Evolutionary conservation across 768 basidiomycete species (phyloP), one percentile per base, ranked within the genome.

Genomic region (Hirschioporus abietinus): DNA sequence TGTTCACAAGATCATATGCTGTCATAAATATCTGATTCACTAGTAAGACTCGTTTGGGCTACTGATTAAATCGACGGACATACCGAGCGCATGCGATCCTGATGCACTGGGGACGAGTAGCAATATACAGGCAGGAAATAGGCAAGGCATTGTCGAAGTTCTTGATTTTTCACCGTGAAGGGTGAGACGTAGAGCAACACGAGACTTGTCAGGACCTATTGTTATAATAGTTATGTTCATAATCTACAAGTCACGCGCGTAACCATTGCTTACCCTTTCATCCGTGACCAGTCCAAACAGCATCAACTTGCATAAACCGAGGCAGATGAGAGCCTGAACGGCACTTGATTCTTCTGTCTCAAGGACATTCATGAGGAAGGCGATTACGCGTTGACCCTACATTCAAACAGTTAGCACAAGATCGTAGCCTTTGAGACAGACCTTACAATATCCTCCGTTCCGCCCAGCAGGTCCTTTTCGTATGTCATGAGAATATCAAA

Each of bases 71-170:
- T 73, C 75, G n/a, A 52, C 57, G 68, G 36, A 78, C 78, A 63
- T 62, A 83, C 82, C 52, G 75, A 76, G 63, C 78, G 78, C 76
- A 85, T 78, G 18, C 77, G 67, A 17, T 77, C 70, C 70, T 84
- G 83, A 69, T 85, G 83, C 10, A 68, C 65, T 8, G 79, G 70
- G 1, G 80, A 78, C 10, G 82, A 81, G 72, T 82, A 84, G 73
- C 83, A 84, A 72, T 81, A 85, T 0, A 83, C 80, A 0, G 84
- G 84, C 69, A 85, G 75, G 74, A 84, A 84, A 74, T 84, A 84
- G 27, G 80, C 78, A 23, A 85, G 76, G 68, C 83, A 84, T 71
- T 85, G 84, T 25, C 83, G 78, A 7, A 85, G 77, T 25, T 79
- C 72, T 63, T 80, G 80, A 70, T 84, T 85, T 30, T 81, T 81